phyloP scores from a whole-genome alignment of 2,329 filamentous ascomycete genomes.

The Raffaelea ambrosiae region DNA sequence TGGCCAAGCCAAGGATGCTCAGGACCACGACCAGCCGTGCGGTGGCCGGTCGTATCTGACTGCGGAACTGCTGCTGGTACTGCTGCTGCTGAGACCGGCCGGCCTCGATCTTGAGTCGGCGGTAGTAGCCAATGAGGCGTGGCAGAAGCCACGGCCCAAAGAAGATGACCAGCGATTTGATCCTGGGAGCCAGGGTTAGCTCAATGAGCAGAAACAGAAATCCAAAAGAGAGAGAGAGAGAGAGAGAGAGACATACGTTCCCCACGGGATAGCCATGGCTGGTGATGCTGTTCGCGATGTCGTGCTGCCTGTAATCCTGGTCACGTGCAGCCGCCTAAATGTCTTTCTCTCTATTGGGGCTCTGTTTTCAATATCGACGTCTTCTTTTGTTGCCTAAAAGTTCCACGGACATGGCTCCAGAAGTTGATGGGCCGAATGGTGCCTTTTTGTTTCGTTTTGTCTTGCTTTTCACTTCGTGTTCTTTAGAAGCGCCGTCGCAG shows the following conservation, averaged over 20 bases:
- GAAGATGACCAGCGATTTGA: constrained; percentile 49
- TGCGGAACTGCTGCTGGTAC: constrained; percentile 28
- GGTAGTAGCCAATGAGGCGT: constrained; percentile 56
- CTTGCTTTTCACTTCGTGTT: too few species aligned
- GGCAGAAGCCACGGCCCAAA: constrained; percentile 67
- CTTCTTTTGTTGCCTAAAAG: too few species aligned
- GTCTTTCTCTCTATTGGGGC: too few species aligned
- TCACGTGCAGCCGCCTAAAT: too few species aligned
- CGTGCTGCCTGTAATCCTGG: not conserved
- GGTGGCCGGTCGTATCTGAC: constrained; percentile 29
- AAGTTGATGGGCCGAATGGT: too few species aligned
- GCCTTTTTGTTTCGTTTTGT: too few species aligned
- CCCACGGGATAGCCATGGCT: constrained; percentile 32
- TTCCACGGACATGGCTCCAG: too few species aligned
- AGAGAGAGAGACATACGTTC: constrained; percentile 31
- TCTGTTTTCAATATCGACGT: too few species aligned
- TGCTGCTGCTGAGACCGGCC: constrained; percentile 26
- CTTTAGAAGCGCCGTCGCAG: too few species aligned
- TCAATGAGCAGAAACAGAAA: not conserved
- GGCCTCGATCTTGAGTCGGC: constrained; percentile 38
- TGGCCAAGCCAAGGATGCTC: constrained; percentile 29
- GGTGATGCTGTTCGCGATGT: not conserved
- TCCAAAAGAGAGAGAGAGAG: not conserved
- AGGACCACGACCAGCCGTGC: constrained; percentile 53
- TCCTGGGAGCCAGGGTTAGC: constrained; percentile 26